These are phyloP conservation scores for Fusarium metavorans DNA, from an alignment of 2,329 filamentous ascomycete genomes.

Conservation along the genomic window DNA sequence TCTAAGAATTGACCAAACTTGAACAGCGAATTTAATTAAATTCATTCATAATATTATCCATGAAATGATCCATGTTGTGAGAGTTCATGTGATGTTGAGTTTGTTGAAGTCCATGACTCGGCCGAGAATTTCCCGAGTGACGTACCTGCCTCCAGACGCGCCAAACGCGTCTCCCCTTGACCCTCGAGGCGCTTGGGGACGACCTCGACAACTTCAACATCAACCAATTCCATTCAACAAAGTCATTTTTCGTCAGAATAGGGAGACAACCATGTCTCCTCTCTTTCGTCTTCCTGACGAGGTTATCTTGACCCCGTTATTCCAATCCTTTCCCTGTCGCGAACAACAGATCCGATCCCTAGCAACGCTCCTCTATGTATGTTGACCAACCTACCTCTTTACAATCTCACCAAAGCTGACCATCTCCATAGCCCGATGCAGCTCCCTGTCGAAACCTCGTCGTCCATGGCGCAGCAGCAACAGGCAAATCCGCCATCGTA, in stretches of 20 bases:
- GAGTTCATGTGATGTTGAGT: neutral
- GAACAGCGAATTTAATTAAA: neutral
- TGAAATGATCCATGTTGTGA: too few species aligned
- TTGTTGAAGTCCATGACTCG: neutral
- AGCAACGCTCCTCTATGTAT: conserved; percentile 65
- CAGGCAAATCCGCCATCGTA: conserved; percentile 84
- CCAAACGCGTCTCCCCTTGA: conserved; percentile 46
- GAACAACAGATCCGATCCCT: conserved; percentile 70
- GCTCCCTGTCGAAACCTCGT: conserved; percentile 81
- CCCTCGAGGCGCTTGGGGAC: conserved; percentile 1
- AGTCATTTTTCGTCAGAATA: neutral
- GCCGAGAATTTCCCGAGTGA: conserved; percentile 45
- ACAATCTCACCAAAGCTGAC: conserved; percentile 1
- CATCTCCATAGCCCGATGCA: conserved; percentile 65
- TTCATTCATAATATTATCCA: neutral
- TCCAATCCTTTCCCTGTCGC: conserved; percentile 66
- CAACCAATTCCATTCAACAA: conserved; percentile 2
- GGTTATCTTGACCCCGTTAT: conserved; percentile 58
- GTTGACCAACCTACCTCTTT: conserved; percentile 27
- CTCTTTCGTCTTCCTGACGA: conserved; percentile 67
- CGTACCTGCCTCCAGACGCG: conserved; percentile 41
- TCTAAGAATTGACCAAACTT: neutral
- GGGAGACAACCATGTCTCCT: conserved; percentile 46
- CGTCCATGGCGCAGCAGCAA: conserved; percentile 85
- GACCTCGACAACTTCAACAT: conserved; percentile 20